phyloP scores from a whole-genome alignment of 371 early-diverging fungal species.

The Rhizopus sp. region DNA sequence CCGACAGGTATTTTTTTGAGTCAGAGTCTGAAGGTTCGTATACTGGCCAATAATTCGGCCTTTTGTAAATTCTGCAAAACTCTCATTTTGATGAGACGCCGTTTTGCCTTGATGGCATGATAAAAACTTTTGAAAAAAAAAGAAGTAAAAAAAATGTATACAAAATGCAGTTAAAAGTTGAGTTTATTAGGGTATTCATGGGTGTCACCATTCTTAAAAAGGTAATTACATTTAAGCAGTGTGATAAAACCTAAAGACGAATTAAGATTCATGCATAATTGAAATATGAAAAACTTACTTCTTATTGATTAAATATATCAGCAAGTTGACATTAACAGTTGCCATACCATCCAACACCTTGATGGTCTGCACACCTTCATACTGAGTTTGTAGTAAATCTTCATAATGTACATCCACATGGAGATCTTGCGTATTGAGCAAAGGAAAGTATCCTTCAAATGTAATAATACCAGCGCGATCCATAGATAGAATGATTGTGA shows the following conservation, averaged over 20 bases:
- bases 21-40: too few relatives aligned
- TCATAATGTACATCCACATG: conserved; percentile 87
- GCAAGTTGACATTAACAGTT: conserved; percentile 94
- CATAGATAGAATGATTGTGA: conserved; percentile 89
- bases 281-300: conserved; percentile 63
- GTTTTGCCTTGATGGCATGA: too few relatives aligned
- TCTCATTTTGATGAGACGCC: too few relatives aligned
- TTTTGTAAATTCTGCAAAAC: too few relatives aligned
- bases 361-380: conserved; percentile 90
- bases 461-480: conserved; percentile 90
- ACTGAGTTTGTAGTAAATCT: conserved; percentile 91
- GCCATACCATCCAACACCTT: conserved; percentile 89
- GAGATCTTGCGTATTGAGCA: conserved; percentile 73
- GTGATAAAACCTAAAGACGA: conserved; percentile 13
- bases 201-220: too few relatives aligned
- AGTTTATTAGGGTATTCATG: too few relatives aligned
- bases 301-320: conserved; percentile 96
- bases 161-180: too few relatives aligned
- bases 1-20: too few relatives aligned
- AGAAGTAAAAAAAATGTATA: too few relatives aligned
- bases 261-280: neutral
- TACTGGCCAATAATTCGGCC: too few relatives aligned
- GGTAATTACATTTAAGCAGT: conserved; percentile 8
- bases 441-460: conserved; percentile 80
- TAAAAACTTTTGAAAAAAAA: too few relatives aligned